Percentiles rank a stretch among this genome's conserved stretches.
These are phyloP conservation scores for Pichia thaimueangensis DNA, from an alignment of 805 yeast species.

Conservation along the genomic window DNA sequence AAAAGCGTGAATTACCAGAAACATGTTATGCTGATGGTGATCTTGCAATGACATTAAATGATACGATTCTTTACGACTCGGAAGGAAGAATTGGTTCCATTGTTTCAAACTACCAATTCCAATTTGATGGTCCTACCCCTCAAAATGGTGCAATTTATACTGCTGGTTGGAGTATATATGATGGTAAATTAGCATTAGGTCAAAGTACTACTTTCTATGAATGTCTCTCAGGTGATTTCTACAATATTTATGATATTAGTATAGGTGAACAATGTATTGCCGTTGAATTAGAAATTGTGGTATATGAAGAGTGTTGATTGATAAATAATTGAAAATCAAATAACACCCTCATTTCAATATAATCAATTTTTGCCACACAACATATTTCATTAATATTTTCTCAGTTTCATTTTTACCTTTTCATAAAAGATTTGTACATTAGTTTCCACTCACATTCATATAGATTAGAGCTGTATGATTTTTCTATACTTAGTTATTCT, in stretches of 20 bases:
- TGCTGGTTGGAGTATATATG: constrained; percentile 55
- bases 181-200: constrained; percentile 62
- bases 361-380: too few species aligned
- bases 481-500: too few species aligned
- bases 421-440: too few species aligned
- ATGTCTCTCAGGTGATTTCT: constrained; percentile 70
- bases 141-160: constrained; percentile 71
- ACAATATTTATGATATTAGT: constrained; percentile 66
- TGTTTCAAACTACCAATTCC: constrained; percentile 78
- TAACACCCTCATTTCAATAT: too few species aligned
- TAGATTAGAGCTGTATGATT: too few species aligned
- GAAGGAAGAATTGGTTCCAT: constrained; percentile 69
- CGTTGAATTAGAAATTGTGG: constrained; percentile 54
- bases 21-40: constrained; percentile 45
- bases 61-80: constrained; percentile 48
- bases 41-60: constrained; percentile 49
- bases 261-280: constrained; percentile 58
- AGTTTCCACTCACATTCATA: too few species aligned
- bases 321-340: too few species aligned
- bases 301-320: constrained; percentile 45
- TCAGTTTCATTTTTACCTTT: too few species aligned
- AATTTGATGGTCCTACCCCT: constrained; percentile 76
- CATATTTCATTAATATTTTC: too few species aligned
- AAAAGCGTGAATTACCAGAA: constrained; percentile 20
- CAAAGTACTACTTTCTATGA: constrained; percentile 56